These are phyloP conservation scores for Drechslera avenae DNA, from an alignment of 2,329 filamentous ascomycete genomes.

Conservation along the genomic window DNA sequence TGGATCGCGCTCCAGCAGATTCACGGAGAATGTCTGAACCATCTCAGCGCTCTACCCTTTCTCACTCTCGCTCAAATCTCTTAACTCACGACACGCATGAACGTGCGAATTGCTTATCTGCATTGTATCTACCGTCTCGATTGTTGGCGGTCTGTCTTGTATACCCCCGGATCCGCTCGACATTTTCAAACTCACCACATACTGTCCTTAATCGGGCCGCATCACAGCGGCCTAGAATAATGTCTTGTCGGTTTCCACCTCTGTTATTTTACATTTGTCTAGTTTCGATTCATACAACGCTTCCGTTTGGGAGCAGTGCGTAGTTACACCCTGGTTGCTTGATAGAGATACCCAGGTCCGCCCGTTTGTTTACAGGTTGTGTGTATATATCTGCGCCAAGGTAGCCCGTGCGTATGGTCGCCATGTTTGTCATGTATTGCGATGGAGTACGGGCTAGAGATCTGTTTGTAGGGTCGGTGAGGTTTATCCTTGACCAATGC, in stretches of 20 bases:
- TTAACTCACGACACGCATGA: constrained; percentile 34
- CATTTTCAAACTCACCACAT: constrained; percentile 20
- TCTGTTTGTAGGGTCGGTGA: constrained; percentile 6
- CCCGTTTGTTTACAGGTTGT: constrained; percentile 17
- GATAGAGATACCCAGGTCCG: constrained; percentile 9
- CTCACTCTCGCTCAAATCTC: constrained; percentile 23
- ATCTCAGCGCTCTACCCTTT: constrained; percentile 20
- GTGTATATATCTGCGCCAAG: constrained; percentile 17
- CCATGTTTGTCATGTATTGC: constrained; percentile 23
- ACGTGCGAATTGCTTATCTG: constrained; percentile 28
- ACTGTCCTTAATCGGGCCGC: constrained; percentile 27
- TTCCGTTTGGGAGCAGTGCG: constrained; percentile 16
- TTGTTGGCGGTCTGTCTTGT: constrained; percentile 22
- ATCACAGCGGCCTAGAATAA: constrained; percentile 23
- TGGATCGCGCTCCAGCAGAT: constrained; percentile 53
- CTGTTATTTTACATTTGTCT: constrained; percentile 7
- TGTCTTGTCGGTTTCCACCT: constrained; percentile 23
- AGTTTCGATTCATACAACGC: constrained; percentile 19
- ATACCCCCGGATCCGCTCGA: constrained; percentile 26
- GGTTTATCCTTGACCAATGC: constrained; percentile 13
- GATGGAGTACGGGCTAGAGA: constrained; percentile 5
- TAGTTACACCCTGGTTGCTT: constrained; percentile 24
- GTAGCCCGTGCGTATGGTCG: constrained; percentile 23
- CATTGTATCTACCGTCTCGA: constrained; percentile 14
- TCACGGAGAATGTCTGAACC: constrained; percentile 54